Evolutionary conservation across 2,329 filamentous ascomycete genomes (phyloP), one percentile per base, ranked within the genome.

Genomic region (Phaeosphaeriaceae sp.): DNA sequence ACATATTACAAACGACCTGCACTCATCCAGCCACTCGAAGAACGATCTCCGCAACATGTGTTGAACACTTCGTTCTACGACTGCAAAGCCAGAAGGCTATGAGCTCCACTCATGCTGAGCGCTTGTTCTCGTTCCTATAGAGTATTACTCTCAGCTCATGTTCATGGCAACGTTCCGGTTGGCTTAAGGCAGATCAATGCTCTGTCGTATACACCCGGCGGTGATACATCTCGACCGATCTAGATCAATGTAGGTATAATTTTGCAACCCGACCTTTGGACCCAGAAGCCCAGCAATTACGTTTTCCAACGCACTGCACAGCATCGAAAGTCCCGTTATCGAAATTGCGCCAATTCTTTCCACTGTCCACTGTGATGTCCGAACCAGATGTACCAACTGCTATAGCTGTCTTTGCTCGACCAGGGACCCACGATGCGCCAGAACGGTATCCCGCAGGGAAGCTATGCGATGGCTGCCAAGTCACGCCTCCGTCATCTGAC

Each of bases 241-340:
- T 44, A 19, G 41, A 44, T 44, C 41, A 44, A 21, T 21, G 41
- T 21, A 44, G 41, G 21, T 21, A 47, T 15, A 25, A 27, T 7
- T 25, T 47, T 9, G 62, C 69, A 20, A 72, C 66, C 27, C 66
- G 56, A 7, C 70, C 70, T 19, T 56, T 48, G 1, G 67, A 64
- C 13, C 71, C 71, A 10, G 67, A 70, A 3, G 71, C 70, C 70
- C 71, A 74, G 48, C 71, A 74, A 1, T 56, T 40, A 25, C 53
- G 20, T 15, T 42, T 60, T 7, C 25, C 48, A 4, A 68, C 31
- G 53, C 71, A 74, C 25, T 71, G 66, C 1, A 74, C 68, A 19
- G 66, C 63, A 53, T 72, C 68, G 31, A 74, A 72, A 1, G 70
- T 69, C 9, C 69, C 69, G 49, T 72, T 74, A 19, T 62, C 66